Evolutionary conservation across 768 basidiomycete genomes (phyloP), one percentile per base, ranked within the genome.

Genomic region (Suillus plorans): DNA sequence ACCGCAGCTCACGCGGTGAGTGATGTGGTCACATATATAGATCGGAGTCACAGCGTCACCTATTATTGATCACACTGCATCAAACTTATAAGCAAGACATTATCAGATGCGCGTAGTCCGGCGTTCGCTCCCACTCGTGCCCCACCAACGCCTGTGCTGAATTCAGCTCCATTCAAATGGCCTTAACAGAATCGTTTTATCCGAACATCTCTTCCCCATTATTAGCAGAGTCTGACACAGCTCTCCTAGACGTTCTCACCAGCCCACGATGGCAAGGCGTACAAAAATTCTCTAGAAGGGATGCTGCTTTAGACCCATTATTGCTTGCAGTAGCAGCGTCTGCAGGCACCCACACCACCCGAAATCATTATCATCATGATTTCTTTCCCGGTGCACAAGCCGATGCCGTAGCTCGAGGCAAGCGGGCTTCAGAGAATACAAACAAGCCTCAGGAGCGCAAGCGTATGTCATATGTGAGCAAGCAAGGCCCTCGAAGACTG

Each of bases 351-450:
- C 85, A 92, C 66, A 83, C 91, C 63, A 95, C 94, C 45, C 84
- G 92, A 53, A 92, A 95, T 70, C 94, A 96, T 74, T 92, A 91
- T 71, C 84, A 89, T 58, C 94, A 96, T 74, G 89, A 90, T 70
- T 87, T 89, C 75, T 88, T 87, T 69, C 42, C 62, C 1, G 81
- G 85, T 36, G 80, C 81, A 72, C 78, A 85, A 49, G 37, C 68
- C 4, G 67, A 71, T 16, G 53, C 20, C 31, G 84, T 81, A 37
- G 84, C 87, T 69, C 83, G 81, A 12, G 75, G 82, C 45, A 86
- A 84, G 68, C 87, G 81, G 74, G 76, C 78, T 56, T 79, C 79
- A 0, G 82, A 83, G 58, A 82, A 82, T 50, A 66, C 74, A 6
- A 69, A 70, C 22, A 45, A 70, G 37, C 76, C 76, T 53, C 72